Evolutionary conservation across 176 grass and related monocot species (phyloP).

Genomic region (Poa pratensis): DNA sequence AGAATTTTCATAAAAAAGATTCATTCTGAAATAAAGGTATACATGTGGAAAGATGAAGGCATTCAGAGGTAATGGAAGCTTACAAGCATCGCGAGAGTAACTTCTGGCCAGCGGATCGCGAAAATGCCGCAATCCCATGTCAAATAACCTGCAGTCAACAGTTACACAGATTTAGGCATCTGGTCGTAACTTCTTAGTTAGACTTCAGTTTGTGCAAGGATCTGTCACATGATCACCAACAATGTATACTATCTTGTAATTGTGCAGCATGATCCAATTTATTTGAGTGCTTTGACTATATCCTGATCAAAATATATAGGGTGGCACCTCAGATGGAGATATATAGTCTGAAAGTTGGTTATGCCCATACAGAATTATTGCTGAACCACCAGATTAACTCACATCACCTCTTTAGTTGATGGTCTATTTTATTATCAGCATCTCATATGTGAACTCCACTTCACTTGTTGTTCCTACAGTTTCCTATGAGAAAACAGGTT

Average conservation of each 20-base stretch:
- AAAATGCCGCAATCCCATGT: background rate
- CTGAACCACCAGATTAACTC: slow-evolving; percentile 10
- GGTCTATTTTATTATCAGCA: background rate
- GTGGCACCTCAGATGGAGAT: background rate
- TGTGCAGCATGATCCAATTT: background rate
- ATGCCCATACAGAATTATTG: background rate
- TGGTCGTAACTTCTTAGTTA: background rate
- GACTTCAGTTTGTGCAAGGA: background rate
- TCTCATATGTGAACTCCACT: background rate
- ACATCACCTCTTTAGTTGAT: background rate
- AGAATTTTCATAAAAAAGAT: background rate
- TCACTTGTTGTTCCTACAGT: background rate
- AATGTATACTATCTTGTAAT: background rate
- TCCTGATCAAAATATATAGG: background rate
- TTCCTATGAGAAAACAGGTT: background rate
- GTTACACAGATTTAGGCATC: background rate
- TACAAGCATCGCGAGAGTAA: slow-evolving; percentile 2
- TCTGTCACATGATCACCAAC: background rate
- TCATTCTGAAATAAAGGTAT: background rate
- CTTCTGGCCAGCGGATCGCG: background rate
- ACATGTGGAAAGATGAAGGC: background rate
- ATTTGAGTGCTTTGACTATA: background rate
- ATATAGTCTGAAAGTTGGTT: background rate
- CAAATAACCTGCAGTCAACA: background rate
- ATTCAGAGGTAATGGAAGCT: slow-evolving; percentile 2